A percentile compares a stretch with the other conserved stretches of the same genome.
Evolutionary conservation across 179 eudicot species (phyloP).

Genomic region (Monotropa hypopitys): DNA sequence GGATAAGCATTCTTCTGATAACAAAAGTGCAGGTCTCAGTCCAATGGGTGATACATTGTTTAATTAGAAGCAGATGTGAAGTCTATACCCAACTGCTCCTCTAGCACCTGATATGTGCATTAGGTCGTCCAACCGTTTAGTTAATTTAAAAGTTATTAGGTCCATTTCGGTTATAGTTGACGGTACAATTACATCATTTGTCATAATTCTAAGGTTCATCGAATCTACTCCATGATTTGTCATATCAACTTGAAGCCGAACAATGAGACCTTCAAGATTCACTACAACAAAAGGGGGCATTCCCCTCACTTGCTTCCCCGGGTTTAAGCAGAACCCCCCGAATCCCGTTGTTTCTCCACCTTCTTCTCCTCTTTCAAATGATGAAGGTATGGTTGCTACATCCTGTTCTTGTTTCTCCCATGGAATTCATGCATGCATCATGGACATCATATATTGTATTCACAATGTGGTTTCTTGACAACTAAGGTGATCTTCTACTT

Average conservation of each 20-base stretch:
- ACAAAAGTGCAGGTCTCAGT: background rate
- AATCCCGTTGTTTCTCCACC: slow-evolving; percentile 29
- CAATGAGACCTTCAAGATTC: slow-evolving; percentile 59
- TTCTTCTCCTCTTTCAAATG: slow-evolving; percentile 35
- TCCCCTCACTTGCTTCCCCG: too few relatives aligned
- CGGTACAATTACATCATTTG: background rate
- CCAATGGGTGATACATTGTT: background rate
- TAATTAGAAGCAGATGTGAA: background rate
- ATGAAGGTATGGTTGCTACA: slow-evolving; percentile 25
- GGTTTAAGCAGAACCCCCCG: too few relatives aligned
- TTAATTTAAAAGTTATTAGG: background rate
- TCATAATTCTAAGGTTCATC: slow-evolving; percentile 41
- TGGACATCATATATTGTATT: background rate
- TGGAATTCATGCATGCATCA: background rate
- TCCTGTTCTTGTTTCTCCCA: background rate
- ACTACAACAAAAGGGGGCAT: too few relatives aligned
- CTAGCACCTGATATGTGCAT: background rate
- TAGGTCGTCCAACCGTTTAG: background rate
- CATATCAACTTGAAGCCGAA: slow-evolving; percentile 39
- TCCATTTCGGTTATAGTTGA: background rate
- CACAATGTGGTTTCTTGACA: background rate
- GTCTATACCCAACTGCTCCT: background rate
- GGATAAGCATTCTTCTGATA: background rate
- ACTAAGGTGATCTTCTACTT: background rate
- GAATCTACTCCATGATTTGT: slow-evolving; percentile 46